These are phyloP conservation scores for Penicillium daleae DNA, from an alignment of 495 filamentous ascomycete genomes.

Conservation along the genomic window DNA sequence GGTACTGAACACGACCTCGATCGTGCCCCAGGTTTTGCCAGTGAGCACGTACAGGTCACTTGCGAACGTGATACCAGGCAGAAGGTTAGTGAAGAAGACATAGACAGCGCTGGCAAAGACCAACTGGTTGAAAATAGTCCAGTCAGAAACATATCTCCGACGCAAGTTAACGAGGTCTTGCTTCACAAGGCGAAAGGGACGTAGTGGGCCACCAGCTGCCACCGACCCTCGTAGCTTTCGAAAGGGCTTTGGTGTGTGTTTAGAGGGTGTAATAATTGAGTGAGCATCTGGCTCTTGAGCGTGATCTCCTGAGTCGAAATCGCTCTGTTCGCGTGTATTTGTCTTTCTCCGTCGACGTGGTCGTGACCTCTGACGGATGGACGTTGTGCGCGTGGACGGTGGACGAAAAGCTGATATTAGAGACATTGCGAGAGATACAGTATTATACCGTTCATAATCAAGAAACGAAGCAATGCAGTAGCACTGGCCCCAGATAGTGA, in stretches of 20 bases:
- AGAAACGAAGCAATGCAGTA: background rate
- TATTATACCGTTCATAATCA: background rate
- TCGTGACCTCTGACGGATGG: slow-evolving; percentile 27
- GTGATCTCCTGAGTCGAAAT: slow-evolving; percentile 21
- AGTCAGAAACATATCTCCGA: slow-evolving; percentile 64
- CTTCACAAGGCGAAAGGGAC: slow-evolving; percentile 64
- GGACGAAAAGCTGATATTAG: slow-evolving; percentile 45
- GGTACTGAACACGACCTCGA: slow-evolving; percentile 74
- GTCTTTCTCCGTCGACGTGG: slow-evolving; percentile 27
- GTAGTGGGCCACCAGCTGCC: slow-evolving; percentile 45
- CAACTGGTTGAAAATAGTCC: slow-evolving; percentile 71
- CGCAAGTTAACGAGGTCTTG: slow-evolving; percentile 62
- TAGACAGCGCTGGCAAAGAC: slow-evolving; percentile 72
- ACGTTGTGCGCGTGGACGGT: slow-evolving; percentile 36
- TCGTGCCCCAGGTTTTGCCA: slow-evolving; percentile 68
- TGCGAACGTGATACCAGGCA: slow-evolving; percentile 75
- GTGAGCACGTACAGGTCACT: slow-evolving; percentile 70
- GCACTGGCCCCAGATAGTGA: background rate
- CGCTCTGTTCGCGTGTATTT: slow-evolving; percentile 10
- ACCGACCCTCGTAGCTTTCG: slow-evolving; percentile 42
- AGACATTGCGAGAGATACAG: slow-evolving; percentile 28
- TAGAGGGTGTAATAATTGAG: slow-evolving; percentile 47
- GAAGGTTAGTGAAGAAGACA: slow-evolving; percentile 75
- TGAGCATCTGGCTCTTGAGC: slow-evolving; percentile 38
- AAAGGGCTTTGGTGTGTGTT: slow-evolving; percentile 45